phyloP scores from a whole-genome alignment of 2,329 filamentous ascomycete genomes.

The Fusarium nelsonii region DNA sequence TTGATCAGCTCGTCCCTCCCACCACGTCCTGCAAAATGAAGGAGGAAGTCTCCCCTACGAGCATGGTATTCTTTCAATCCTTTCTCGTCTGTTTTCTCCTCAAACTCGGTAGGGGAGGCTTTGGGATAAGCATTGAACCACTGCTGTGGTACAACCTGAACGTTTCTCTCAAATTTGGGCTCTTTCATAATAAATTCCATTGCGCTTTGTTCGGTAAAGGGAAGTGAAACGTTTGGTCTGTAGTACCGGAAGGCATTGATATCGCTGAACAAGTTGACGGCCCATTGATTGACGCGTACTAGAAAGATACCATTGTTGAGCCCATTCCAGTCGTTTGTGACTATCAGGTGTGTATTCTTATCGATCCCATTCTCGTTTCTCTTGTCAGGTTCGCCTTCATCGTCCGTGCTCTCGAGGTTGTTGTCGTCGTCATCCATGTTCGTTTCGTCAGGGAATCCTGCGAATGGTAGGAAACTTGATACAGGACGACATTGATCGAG shows the following conservation, averaged over 20 bases:
- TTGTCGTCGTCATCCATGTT: too few relatives aligned
- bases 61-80: background rate
- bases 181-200: constrained; percentile 8
- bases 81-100: background rate
- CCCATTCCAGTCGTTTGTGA: constrained; percentile 6
- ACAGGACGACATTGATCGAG: too few relatives aligned
- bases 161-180: background rate
- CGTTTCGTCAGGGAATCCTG: too few relatives aligned
- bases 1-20: background rate
- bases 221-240: background rate
- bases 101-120: background rate
- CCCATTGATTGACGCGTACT: background rate
- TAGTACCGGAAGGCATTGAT: constrained; percentile 1
- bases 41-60: constrained; percentile 2
- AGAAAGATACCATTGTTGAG: constrained; percentile 6
- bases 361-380: too few relatives aligned
- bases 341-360: too few relatives aligned
- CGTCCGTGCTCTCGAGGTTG: too few relatives aligned
- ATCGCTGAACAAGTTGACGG: constrained; percentile 1
- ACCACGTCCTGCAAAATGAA: constrained; percentile 5
- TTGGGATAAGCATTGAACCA: constrained; percentile 12
- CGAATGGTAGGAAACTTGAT: too few relatives aligned
- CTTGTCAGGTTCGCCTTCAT: too few relatives aligned
- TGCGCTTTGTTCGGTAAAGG: background rate
- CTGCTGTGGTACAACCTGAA: background rate